Base-by-base conservation (phyloP, 2,329 filamentous ascomycete genomes). In the Lomentospora prolificans region DNA sequence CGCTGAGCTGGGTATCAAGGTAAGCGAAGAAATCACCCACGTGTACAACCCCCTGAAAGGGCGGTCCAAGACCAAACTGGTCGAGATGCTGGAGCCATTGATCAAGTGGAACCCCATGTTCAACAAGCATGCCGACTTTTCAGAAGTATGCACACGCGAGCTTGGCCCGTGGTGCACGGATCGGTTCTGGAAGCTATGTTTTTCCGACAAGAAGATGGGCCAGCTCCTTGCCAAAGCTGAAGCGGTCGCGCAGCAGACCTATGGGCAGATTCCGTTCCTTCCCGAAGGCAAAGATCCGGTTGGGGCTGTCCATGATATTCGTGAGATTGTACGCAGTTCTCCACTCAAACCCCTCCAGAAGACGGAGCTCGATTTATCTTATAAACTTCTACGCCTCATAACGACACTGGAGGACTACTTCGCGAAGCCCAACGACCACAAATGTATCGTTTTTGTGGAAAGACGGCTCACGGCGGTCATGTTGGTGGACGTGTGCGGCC, bases 361-460 rank as follows among this genome's bases (percentile, higher is more conserved):
- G 3, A 60, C 64, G 2, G 57, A 59, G 0, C 58, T 63, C 1
- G 64, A 75, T 2, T 63, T 95, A 10, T 95, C 90, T 25, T 74
- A 82, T 14, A 99, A 97, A 67, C 84, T 92, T 0, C 68, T 78
- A 3, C 62, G 76, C 4, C 77, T 97, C 0, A 66, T 82, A 22
- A 65, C 73, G 2, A 81, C 84, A 56, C 73, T 97, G 1, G 65
- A 69, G 3, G 68, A 80, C 6, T 78, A 85, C 52, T 96, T 90
- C 63, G 70, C 78, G 30, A 68, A 75, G 2, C 69, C 74, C 2
- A 76, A 75, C 1, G 75, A 82, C 5, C 74, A 78, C 27, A 84
- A 85, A 17, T 95, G 90, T 64, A 95, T 99, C 56, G 81, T 97
- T 0, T 97, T 99, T 67, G 90, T 95, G 0, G 78, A 89, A 58